Conservation (phyloP, 352 stramenopile species). For the Globisporangium emineosum region DNA sequence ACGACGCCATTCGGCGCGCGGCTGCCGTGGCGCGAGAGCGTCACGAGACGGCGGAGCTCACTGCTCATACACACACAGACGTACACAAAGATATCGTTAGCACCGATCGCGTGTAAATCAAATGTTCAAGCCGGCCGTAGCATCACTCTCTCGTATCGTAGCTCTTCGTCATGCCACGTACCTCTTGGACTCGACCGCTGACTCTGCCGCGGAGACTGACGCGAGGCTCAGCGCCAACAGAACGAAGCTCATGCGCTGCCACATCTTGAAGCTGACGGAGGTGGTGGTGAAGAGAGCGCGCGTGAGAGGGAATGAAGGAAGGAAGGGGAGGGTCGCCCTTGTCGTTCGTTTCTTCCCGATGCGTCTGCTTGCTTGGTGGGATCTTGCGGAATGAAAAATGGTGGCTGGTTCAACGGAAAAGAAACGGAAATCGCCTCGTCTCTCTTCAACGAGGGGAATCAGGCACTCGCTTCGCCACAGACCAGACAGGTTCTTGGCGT, state of each 20-base stretch:
- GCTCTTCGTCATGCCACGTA: not conserved
- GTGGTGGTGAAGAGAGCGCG: not conserved
- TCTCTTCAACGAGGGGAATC: not conserved
- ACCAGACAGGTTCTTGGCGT: not conserved
- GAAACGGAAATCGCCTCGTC: constrained; percentile 9
- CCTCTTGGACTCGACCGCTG: constrained; percentile 1
- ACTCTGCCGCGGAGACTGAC: not conserved
- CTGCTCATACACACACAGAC: constrained; percentile 20
- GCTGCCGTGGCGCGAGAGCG: constrained; percentile 76
- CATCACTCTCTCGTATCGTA: not conserved
- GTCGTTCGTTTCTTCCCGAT: not conserved
- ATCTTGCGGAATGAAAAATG: constrained; percentile 6
- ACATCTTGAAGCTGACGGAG: not conserved
- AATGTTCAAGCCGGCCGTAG: too few species aligned
- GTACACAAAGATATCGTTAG: not conserved
- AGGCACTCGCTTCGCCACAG: not conserved
- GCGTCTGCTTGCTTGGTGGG: not conserved
- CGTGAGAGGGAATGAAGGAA: not conserved
- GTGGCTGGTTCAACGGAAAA: not conserved
- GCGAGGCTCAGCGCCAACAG: constrained; percentile 8
- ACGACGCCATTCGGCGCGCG: constrained; percentile 72
- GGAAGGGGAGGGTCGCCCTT: not conserved
- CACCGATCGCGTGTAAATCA: too few species aligned
- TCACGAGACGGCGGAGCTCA: constrained; percentile 71
- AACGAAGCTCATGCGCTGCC: constrained; percentile 11